Conservation (phyloP, 352 stramenopile genomes). For the Phytophthora multivora region DNA sequence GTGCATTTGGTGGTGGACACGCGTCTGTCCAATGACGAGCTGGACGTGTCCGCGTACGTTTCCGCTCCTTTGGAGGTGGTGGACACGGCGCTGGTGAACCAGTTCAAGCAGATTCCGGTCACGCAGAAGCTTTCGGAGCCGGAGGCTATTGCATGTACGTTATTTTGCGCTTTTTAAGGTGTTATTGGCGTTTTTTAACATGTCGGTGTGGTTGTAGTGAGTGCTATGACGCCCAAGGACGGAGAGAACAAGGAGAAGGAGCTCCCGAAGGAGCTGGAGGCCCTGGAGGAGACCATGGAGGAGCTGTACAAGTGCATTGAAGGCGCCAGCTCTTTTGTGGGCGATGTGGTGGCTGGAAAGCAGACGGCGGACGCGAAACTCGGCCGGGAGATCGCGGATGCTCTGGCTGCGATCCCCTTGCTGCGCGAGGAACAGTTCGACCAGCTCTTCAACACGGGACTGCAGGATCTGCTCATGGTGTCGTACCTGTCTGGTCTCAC, state of each 20-base stretch:
- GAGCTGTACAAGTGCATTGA: constrained; percentile 93
- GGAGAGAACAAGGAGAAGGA: constrained; percentile 35
- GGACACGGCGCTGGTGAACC: constrained; percentile 91
- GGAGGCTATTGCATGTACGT: constrained; percentile 94
- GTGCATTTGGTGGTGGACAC: constrained; percentile 97
- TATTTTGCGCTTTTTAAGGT: constrained; percentile 1
- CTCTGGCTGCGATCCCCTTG: constrained; percentile 92
- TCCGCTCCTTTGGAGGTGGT: constrained; percentile 90
- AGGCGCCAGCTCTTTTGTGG: constrained; percentile 87
- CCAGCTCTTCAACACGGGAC: constrained; percentile 95
- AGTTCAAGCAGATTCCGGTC: constrained; percentile 94
- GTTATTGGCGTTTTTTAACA: not conserved
- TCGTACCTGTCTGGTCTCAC: constrained; percentile 98
- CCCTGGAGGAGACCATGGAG: constrained; percentile 83
- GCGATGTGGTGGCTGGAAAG: constrained; percentile 89
- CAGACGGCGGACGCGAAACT: constrained; percentile 83
- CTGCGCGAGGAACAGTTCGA: constrained; percentile 96
- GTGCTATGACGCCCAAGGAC: constrained; percentile 68
- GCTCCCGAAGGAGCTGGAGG: constrained; percentile 79
- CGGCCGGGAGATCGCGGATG: constrained; percentile 94
- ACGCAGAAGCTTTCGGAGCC: constrained; percentile 92
- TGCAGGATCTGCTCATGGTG: constrained; percentile 99
- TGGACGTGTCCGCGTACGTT: constrained; percentile 93
- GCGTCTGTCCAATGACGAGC: constrained; percentile 70
- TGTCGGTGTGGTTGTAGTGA: constrained; percentile 39